These are phyloP conservation scores for Lactarius evosmus DNA, from an alignment of 768 basidiomycete species.

Conservation along the genomic window DNA sequence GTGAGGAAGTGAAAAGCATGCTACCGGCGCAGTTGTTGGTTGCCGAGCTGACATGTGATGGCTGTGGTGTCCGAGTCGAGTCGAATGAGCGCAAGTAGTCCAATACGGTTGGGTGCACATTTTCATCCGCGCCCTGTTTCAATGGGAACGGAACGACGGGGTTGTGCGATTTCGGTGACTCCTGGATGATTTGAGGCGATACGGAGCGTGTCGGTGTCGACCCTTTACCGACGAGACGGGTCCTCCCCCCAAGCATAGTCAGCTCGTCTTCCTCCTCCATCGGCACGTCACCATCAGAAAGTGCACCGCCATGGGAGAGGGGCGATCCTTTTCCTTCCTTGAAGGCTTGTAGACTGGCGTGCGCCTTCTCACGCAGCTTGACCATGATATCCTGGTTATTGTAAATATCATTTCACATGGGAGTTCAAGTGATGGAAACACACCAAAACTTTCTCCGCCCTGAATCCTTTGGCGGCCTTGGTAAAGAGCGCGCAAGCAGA, in stretches of 20 bases:
- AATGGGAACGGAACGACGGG: constrained; percentile 72
- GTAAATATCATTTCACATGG: background rate
- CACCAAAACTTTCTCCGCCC: constrained; percentile 63
- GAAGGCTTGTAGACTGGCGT: constrained; percentile 60
- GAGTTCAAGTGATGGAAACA: constrained; percentile 23
- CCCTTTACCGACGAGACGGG: constrained; percentile 57
- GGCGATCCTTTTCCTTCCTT: constrained; percentile 54
- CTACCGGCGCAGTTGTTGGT: background rate
- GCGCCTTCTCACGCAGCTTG: constrained; percentile 61
- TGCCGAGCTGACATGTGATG: constrained; percentile 15
- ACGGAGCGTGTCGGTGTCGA: constrained; percentile 45
- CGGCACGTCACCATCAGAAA: constrained; percentile 41
- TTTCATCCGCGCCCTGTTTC: constrained; percentile 46
- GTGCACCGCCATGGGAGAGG: constrained; percentile 36
- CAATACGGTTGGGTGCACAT: constrained; percentile 59
- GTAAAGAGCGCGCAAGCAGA: constrained; percentile 72
- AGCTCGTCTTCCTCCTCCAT: constrained; percentile 63
- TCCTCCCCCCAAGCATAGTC: constrained; percentile 58
- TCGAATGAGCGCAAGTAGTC: constrained; percentile 68
- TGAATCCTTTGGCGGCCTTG: constrained; percentile 64
- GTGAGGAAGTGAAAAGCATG: constrained; percentile 4
- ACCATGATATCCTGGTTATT: constrained; percentile 56
- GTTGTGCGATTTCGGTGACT: constrained; percentile 67
- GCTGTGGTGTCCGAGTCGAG: constrained; percentile 28
- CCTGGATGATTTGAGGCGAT: constrained; percentile 40